Evolutionary conservation across 768 basidiomycete species (phyloP).

Genomic region (Psilocybe tampanensis): DNA sequence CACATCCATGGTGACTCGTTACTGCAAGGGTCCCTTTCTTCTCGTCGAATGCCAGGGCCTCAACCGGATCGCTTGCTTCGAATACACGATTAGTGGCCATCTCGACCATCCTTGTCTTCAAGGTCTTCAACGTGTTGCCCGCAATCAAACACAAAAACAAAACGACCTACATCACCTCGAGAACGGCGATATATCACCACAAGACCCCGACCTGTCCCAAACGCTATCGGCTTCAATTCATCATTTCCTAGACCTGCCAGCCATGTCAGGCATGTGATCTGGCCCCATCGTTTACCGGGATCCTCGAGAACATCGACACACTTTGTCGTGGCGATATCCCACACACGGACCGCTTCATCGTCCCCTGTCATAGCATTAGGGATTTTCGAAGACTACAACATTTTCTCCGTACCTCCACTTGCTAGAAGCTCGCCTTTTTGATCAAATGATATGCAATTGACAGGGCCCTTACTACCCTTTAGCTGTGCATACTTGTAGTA

Average conservation of each 20-base stretch:
- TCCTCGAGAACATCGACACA: constrained; percentile 3
- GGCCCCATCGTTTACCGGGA: constrained; percentile 5
- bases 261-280: constrained; percentile 5
- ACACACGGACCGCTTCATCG: neutral
- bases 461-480: neutral
- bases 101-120: neutral
- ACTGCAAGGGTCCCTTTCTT: neutral
- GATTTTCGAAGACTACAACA: neutral
- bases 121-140: neutral
- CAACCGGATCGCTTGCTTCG: constrained; percentile 11
- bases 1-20: constrained; percentile 9
- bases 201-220: constrained; percentile 3
- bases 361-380: neutral
- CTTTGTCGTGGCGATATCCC: constrained; percentile 2
- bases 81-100: constrained; percentile 9
- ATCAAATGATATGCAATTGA: neutral
- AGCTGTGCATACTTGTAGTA: neutral
- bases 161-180: neutral
- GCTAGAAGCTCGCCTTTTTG: neutral
- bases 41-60: constrained; percentile 9
- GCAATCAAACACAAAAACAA: neutral
- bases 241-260: neutral
- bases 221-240: constrained; percentile 3
- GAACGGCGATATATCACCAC: constrained; percentile 1
- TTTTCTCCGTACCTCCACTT: neutral